Evolutionary conservation across 2,329 filamentous ascomycete species (phyloP), one percentile per base, ranked within the genome.

Genomic region (Botrytis medusae): DNA sequence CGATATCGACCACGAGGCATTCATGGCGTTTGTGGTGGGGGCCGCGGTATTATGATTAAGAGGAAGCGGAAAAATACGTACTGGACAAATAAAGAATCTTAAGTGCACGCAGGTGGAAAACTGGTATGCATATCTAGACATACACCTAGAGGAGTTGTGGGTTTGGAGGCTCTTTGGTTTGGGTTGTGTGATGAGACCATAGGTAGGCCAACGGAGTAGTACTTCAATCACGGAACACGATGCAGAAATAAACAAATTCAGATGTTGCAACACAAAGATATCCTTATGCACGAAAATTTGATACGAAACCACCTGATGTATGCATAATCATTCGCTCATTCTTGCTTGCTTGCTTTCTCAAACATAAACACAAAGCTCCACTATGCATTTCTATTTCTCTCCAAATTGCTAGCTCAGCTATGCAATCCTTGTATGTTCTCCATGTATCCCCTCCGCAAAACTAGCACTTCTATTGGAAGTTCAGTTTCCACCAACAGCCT

Each of bases 401-500:
- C 10, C 22, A 1, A 40, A 40, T 62, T 14, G 12, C 22, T 54
- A 62, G 60, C 60, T 62, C 37, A 25, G 37, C 22, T 62, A 42
- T 62, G 60, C 37, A 62, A 16, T 61, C 12, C 25, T 62, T 42
- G 60, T 42, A 42, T 59, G 40, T 44, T 29, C 40, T 72, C 61
- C 48, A 57, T 60, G 32, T 32, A 25, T 42, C 4, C 12, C 12
- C 9, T 48, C 18, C 25, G 34, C 40, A 40, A 40, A 57, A 46
- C 20, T 18, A 25, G 10, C 3, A 57, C n/a, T 57, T 57, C 6
- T 14, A 18, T 18, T 29, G n/a, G 2, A 37, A 37, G 6, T 48
- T 18, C 69, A 72, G 32, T 72, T 72, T 72, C 40, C 68, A 71
- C 81, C 81, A 75, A 91, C 87, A 69, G 85, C 81, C 85, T 91